Evolutionary conservation across 179 eudicot genomes (phyloP).

Genomic region (Gypsophila paniculata): DNA sequence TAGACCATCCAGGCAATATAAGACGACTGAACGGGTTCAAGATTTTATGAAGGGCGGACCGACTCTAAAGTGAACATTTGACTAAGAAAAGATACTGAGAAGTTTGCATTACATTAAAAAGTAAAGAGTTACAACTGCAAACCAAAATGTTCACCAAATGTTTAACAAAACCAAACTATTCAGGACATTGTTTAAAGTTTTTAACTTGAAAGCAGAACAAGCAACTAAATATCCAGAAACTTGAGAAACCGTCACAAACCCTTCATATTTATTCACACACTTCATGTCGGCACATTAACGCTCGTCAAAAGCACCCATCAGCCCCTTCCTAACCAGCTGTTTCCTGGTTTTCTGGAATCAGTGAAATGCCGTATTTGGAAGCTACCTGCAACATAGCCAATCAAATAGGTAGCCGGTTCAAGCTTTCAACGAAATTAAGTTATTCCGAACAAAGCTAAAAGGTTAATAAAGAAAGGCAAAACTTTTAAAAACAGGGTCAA

Average conservation of each 20-base stretch:
- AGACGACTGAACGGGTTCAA: too few relatives aligned
- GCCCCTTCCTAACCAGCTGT: constrained; percentile 20
- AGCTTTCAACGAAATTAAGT: background rate
- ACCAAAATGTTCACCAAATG: background rate
- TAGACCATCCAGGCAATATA: too few relatives aligned
- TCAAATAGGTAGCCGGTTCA: background rate
- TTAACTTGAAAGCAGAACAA: background rate
- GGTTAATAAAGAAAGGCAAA: background rate
- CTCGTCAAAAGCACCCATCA: background rate
- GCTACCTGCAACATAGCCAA: constrained; percentile 12
- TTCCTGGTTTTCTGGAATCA: constrained; percentile 24
- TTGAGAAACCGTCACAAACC: background rate
- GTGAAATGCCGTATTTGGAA: background rate
- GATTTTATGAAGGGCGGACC: background rate
- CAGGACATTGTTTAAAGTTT: background rate
- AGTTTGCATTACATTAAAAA: background rate
- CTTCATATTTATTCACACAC: constrained; percentile 21
- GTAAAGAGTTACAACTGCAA: background rate
- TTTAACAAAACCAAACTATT: background rate
- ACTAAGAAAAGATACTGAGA: background rate
- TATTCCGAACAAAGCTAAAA: background rate
- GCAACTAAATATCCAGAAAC: constrained; percentile 11
- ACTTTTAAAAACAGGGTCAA: background rate
- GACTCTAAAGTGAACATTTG: background rate
- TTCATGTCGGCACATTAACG: constrained; percentile 36